These are phyloP conservation scores for Lepidium aucheri DNA, from an alignment of 345 rosid species.

Conservation along the genomic window DNA sequence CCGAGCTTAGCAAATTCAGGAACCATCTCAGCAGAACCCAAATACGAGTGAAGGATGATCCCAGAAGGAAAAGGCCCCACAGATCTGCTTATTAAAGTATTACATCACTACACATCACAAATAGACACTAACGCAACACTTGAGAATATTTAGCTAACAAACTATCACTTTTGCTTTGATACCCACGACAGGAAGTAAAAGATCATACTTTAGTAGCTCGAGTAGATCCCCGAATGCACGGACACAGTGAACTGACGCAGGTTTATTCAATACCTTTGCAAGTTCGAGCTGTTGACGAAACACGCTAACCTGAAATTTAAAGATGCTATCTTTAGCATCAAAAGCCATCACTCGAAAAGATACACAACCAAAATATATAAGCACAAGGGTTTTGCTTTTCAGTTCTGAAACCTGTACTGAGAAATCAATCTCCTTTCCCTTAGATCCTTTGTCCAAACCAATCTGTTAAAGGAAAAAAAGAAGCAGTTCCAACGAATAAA, in stretches of 20 bases:
- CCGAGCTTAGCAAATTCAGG: slow-evolving; percentile 84
- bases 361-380: neutral
- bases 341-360: neutral
- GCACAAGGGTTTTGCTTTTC: neutral
- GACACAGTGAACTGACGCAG: slow-evolving; percentile 80
- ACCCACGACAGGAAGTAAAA: neutral
- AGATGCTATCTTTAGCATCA: neutral
- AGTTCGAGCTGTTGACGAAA: slow-evolving; percentile 77
- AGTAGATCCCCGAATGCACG: slow-evolving; percentile 87
- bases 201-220: slow-evolving; percentile 56
- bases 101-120: neutral
- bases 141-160: neutral
- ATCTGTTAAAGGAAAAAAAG: slow-evolving; percentile 31
- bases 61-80: slow-evolving; percentile 85
- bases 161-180: neutral
- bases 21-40: slow-evolving; percentile 95
- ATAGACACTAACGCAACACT: neutral
- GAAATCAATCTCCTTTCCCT: slow-evolving; percentile 67
- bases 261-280: slow-evolving; percentile 72
- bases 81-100: slow-evolving; percentile 30
- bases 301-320: slow-evolving; percentile 44
- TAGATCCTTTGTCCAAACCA: slow-evolving; percentile 91
- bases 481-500: neutral
- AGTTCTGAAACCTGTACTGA: slow-evolving; percentile 49
- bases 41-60: slow-evolving; percentile 75